Conservation (phyloP, 2,329 filamentous ascomycete species). For the Fusarium sp. region DNA sequence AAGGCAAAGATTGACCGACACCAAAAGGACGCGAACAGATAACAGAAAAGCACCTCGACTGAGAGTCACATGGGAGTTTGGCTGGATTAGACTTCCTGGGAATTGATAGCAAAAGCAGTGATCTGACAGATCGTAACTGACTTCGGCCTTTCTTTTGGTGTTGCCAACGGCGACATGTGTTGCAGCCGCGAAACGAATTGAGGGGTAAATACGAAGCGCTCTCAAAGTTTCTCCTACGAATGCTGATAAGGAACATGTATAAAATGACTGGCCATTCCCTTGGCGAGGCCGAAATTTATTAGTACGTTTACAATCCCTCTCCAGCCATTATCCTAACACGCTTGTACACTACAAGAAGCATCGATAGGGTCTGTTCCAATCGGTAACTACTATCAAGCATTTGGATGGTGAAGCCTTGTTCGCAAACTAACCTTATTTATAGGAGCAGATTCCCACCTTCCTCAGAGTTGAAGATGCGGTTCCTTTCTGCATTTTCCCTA, state of each 20-base stretch:
- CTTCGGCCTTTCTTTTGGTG: background rate
- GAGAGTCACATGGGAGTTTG: background rate
- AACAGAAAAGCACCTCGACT: no score
- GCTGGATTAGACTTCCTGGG: fast-evolving
- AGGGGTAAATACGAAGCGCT: fast-evolving
- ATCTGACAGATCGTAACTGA: background rate
- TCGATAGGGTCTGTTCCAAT: fast-evolving
- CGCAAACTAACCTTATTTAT: background rate
- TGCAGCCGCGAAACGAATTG: fast-evolving
- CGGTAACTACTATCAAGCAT: background rate
- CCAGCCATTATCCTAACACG: no score
- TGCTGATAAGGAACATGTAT: background rate
- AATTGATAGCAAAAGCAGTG: background rate
- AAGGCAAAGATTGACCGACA: background rate
- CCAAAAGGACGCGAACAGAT: background rate
- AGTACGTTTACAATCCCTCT: fast-evolving
- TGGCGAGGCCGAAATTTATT: fast-evolving
- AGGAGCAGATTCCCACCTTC: background rate
- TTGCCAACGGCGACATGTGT: background rate
- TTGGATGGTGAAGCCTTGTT: background rate
- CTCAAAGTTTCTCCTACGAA: background rate
- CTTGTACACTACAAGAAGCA: fast-evolving
- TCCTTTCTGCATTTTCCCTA: background rate
- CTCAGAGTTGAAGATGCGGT: background rate
- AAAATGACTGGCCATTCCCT: no score